phyloP scores from a whole-genome alignment of 192 early-diverging fungal genomes.

The Rhizophagus sp. region DNA sequence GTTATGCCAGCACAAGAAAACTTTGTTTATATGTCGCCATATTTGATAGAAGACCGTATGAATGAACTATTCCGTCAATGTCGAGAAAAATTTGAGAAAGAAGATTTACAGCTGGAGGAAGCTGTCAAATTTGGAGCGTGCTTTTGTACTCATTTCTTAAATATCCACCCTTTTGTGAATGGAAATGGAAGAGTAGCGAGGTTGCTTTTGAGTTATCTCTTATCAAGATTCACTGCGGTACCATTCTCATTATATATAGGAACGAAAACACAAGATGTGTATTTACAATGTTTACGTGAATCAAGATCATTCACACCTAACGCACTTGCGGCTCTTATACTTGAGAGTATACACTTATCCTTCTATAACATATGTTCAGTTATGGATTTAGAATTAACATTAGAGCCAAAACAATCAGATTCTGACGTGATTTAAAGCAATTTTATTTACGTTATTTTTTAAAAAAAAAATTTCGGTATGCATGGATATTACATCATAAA shows the following conservation, averaged over 20 bases:
- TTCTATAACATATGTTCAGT: constrained; percentile 21
- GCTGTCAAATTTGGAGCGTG: constrained; percentile 25
- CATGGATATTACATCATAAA: too few relatives aligned
- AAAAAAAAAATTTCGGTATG: too few relatives aligned
- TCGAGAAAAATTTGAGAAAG: constrained; percentile 14
- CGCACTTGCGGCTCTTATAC: constrained; percentile 23
- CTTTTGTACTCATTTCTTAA: background rate
- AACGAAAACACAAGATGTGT: constrained; percentile 24
- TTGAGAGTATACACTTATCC: constrained; percentile 20
- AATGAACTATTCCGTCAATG: constrained; percentile 13
- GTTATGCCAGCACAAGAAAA: constrained; percentile 19
- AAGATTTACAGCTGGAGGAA: constrained; percentile 21
- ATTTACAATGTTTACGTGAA: constrained; percentile 25
- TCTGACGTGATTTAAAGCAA: too few relatives aligned
- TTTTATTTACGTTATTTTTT: too few relatives aligned
- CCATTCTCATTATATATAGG: constrained; percentile 24
- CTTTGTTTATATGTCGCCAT: constrained; percentile 1
- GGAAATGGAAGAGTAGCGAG: constrained; percentile 30
- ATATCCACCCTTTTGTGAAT: constrained; percentile 21
- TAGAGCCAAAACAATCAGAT: too few relatives aligned
- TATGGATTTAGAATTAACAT: background rate
- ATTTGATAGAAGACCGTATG: constrained; percentile 23
- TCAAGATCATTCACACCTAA: constrained; percentile 11
- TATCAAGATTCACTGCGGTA: constrained; percentile 25
- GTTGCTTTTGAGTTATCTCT: constrained; percentile 25